Evolutionary conservation across 1,139 yeast genomes (phyloP).

Genomic region (Kodamaea derodonti): DNA sequence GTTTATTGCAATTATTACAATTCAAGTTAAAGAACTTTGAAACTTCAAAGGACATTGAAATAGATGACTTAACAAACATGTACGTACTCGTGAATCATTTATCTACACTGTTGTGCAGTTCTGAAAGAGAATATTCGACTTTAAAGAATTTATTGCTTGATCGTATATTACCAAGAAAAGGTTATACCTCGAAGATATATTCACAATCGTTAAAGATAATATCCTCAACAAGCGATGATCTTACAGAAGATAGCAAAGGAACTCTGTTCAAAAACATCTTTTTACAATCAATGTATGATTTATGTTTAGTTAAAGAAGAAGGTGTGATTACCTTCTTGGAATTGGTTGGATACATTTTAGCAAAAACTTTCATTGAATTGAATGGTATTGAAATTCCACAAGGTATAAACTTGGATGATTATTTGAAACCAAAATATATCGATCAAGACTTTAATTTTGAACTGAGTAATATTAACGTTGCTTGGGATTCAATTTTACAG

Average conservation of each 20-base stretch:
- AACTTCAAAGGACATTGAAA: conserved; percentile 5
- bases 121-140: conserved; percentile 3
- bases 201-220: conserved; percentile 13
- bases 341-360: conserved; percentile 22
- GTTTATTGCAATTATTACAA: conserved; percentile 8
- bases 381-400: conserved; percentile 15
- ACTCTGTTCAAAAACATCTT: conserved; percentile 16
- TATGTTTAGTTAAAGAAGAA: conserved; percentile 11
- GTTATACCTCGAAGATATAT: conserved; percentile 7
- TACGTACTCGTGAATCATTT: conserved; percentile 9
- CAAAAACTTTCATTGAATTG: conserved; percentile 15
- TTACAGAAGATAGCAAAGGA: conserved; percentile 5
- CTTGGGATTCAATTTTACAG: conserved; percentile 8
- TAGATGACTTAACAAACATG: conserved; percentile 12
- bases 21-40: conserved; percentile 6
- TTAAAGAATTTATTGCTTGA: conserved; percentile 3
- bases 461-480: conserved; percentile 7
- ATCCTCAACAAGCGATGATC: conserved; percentile 3
- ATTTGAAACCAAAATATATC: conserved; percentile 11
- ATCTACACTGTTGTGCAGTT: conserved; percentile 6
- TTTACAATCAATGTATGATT: conserved; percentile 16
- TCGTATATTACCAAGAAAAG: conserved; percentile 5
- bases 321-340: conserved; percentile 15
- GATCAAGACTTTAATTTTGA: conserved; percentile 5
- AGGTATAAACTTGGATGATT: conserved; percentile 14